Base-by-base conservation (phyloP, 2,329 filamentous ascomycete genomes). In the Phaeosphaeriaceae sp. region DNA sequence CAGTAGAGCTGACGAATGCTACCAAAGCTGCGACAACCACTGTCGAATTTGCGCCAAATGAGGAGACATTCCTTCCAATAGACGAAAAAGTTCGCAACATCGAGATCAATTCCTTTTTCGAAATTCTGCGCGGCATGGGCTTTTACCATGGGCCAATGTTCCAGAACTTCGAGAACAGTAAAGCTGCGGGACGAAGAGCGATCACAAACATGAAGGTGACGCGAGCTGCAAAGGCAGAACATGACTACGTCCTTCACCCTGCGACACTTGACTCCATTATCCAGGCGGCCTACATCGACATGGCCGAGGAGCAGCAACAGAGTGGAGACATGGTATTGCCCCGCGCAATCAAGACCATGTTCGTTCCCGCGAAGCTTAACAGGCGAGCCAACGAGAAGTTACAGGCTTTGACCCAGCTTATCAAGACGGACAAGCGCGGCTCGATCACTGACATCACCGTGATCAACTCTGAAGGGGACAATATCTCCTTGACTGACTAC, bases 91-190 rank as follows among this genome's bases (percentile, higher is more conserved):
- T 32, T 32, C 32, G 19, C 60, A 56, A 30, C 47, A 64, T 54
- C 61, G 73, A 78, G 22, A 67, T 72, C 35, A 59, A 69, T 2
- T 60, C 70, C 1, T 22, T 61, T 1, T 61, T 44, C 28, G 11
- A 69, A 74, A 48, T 74, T 85, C 64, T 86, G 86, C 57, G 75
- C 81, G 32, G 43, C 5, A 40, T 35, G 19, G 55, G 59, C 13
- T 49, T 66, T 22, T 40, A 63, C n/a, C 62, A 66, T 42, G 63
- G 63, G 3, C 62, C 62, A n/a, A 22, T 32, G 21, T 65, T 66
- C 49, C 64, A 59, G 49, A 58, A 60, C 35, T 40, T 60, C 8
- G 48, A 40, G n/a, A 19, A 43, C 6, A 59, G 30, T 49, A 17
- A 28, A 2, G 49, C 43, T n/a, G n/a, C 24, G 5, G 40, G 43